Evolutionary conservation across 257 asterid species (phyloP), one percentile per base, ranked within the genome.

Genomic region (Coffea canephora): DNA sequence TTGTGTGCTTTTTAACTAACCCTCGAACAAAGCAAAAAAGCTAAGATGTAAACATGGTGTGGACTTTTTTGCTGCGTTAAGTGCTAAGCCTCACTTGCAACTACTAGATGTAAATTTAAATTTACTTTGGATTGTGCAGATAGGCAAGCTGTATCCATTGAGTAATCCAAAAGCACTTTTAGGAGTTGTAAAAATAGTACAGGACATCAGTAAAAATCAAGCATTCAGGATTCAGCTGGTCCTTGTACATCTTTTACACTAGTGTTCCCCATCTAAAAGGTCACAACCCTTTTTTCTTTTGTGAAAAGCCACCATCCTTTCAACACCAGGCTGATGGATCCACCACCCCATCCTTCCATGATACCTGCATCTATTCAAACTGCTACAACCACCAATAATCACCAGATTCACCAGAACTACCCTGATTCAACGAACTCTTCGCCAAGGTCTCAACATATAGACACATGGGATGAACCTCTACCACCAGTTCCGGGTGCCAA

Each of bases 401-500:
- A 82, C 70, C 43, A 39, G 43, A 39, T 80, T 19, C 66, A 79
- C 43, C 43, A 39, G 43, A 39, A 57, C 86, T 45, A 79, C 79
- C 77, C 88, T 1, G 90, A 83, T 73, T 91, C 94, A 46, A 80
- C 86, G 75, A 78, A 74, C 81, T 87, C 93, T 6, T 84, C 90
- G 8, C 90, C 93, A 2, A 84, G 88, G 76, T 81, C 92, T 69
- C 87, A 82, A 79, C 90, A 87, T 72, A 25, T 87, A 21, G 91
- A 87, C 70, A 21, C 88, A 21, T 92, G 89, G 87, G 92, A 91
- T 62, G 93, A 88, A 78, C 83, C 86, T 10, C 85, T 82, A 19
- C 87, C 89, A 0, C 86, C 73, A 19, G 81, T 87, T 43, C 90
- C 90, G 3, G 88, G 87, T 54, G 84, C 96, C 72, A 93, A 90